Conservation (phyloP, 1,284 basidiomycete genomes). For the Kwoniella shivajii region DNA sequence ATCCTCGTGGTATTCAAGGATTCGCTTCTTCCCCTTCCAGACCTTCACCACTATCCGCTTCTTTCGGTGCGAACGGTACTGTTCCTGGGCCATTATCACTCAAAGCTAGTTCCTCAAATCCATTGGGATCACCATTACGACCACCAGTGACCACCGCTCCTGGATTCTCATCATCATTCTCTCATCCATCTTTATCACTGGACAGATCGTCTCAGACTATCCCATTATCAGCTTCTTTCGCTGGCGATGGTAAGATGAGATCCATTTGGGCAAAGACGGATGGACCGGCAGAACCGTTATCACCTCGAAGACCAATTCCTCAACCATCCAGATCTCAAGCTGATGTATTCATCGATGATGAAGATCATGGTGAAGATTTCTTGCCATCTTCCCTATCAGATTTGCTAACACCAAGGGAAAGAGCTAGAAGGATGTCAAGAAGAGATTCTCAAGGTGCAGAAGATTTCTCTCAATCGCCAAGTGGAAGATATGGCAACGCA, state of each 20-base stretch:
- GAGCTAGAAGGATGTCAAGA: slow-evolving; percentile 72
- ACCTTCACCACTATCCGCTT: slow-evolving; percentile 46
- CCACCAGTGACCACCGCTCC: slow-evolving; percentile 38
- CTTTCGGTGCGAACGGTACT: slow-evolving; percentile 35
- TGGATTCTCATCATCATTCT: slow-evolving; percentile 44
- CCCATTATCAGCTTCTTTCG: slow-evolving; percentile 48
- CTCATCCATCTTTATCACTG: slow-evolving; percentile 29
- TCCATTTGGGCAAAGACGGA: slow-evolving; percentile 50
- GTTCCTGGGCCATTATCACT: slow-evolving; percentile 44
- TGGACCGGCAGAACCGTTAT: slow-evolving; percentile 42
- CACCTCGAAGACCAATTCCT: slow-evolving; percentile 36
- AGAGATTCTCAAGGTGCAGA: slow-evolving; percentile 43
- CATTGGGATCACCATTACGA: slow-evolving; percentile 38
- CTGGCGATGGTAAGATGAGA: slow-evolving; percentile 29
- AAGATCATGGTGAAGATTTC: slow-evolving; percentile 80
- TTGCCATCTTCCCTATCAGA: slow-evolving; percentile 83
- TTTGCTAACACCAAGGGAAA: slow-evolving; percentile 80
- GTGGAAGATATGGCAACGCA: slow-evolving; percentile 19
- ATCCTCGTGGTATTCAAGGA: slow-evolving; percentile 26
- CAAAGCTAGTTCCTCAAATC: slow-evolving; percentile 32
- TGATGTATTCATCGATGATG: slow-evolving; percentile 37
- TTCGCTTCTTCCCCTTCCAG: slow-evolving; percentile 47
- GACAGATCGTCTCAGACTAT: slow-evolving; percentile 17
- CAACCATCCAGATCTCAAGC: slow-evolving; percentile 15
- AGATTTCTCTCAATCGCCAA: slow-evolving; percentile 34